Conservation (phyloP, 164 flowering plant species). For the Tetracentron sinense region DNA sequence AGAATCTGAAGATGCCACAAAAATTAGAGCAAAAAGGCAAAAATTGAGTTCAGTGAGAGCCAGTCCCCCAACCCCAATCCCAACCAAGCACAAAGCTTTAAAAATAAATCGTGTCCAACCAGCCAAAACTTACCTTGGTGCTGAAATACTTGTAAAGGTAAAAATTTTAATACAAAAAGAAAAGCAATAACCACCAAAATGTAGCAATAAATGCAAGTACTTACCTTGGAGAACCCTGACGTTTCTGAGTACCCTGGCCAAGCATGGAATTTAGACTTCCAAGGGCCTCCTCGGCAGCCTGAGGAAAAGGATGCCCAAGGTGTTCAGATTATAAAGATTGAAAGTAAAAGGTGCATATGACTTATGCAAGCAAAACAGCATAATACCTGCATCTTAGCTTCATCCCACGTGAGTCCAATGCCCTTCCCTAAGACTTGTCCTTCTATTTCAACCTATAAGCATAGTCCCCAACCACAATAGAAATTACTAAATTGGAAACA, state of each 20-base stretch:
- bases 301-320: conserved; percentile 12
- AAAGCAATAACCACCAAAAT: neutral
- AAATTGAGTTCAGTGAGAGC: too few relatives aligned
- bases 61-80: too few relatives aligned
- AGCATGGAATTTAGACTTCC: conserved; percentile 45
- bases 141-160: too few relatives aligned
- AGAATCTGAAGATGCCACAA: too few relatives aligned
- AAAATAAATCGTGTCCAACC: too few relatives aligned
- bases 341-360: neutral
- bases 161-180: neutral
- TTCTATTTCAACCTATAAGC: conserved; percentile 69
- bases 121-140: too few relatives aligned
- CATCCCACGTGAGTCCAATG: conserved; percentile 78
- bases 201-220: conserved; percentile 11
- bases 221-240: conserved; percentile 74
- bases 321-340: conserved; percentile 8
- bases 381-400: conserved; percentile 76
- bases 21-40: too few relatives aligned
- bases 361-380: neutral
- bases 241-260: conserved; percentile 47
- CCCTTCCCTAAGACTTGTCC: conserved; percentile 80
- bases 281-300: conserved; percentile 92
- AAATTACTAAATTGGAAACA: too few relatives aligned
- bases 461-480: conserved; percentile 8
- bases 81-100: too few relatives aligned